Evolutionary conservation across 163 green algal species (phyloP), one percentile per base, ranked within the genome.

Genomic region (Dunaliella salina): DNA sequence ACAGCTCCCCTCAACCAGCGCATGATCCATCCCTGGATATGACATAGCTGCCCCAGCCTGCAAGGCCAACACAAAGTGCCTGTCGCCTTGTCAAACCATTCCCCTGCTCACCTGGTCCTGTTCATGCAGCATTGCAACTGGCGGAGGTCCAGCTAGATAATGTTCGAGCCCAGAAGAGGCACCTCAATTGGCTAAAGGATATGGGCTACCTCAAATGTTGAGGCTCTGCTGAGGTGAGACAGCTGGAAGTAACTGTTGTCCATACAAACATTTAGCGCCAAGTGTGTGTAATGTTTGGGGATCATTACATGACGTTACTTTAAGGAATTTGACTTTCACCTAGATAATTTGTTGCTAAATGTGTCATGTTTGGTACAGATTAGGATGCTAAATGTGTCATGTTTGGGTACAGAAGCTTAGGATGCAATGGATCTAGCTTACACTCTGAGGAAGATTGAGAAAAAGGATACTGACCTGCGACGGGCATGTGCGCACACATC

Each of bases 71-170:
- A 3, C 8, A 50, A 50, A 8, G 75, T 81, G 75, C 29, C 32
- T 34, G 5, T 46, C 29, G 1, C 15, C 32, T 34, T 46, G 26
- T 81, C 8, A 25, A 25, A 1, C 26, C 30, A 34, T 1, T 81
- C 13, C 1, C 15, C 15, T 25, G 1, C 3, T 81, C 17, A 81
- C 17, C 75, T 35, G 75, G 13, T 20, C 75, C 25, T 81, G 11
- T 18, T 81, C 40, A 18, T 81, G 75, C 75, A 46, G 75, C 75
- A 3, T 17, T 87, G 0, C 32, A 71, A 24, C 34, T 88, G 34
- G 81, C 59, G 25, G 80, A 83, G 80, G 20, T 83, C 22, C 80
- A 85, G 30, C 80, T 88, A 46, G 85, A 88, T 17, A 82, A 81
- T 4, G 85, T 81, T 0, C 17, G 17, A 13, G 63, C 63, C 24